phyloP scores from a whole-genome alignment of 2,329 filamentous ascomycete species.

The Fusarium coicis region DNA sequence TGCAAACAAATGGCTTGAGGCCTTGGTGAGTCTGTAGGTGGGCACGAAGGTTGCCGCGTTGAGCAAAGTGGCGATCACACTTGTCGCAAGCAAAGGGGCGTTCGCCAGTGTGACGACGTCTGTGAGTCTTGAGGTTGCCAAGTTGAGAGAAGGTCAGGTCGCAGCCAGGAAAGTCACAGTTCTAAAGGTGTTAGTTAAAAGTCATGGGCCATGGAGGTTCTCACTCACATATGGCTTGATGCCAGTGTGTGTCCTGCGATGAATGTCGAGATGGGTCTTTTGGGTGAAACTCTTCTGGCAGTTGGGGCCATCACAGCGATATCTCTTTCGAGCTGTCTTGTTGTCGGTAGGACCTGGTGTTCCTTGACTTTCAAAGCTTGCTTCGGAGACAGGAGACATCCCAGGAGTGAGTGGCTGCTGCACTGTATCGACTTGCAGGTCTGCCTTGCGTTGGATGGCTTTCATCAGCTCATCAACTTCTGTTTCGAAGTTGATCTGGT shows the following conservation, averaged over 20 bases:
- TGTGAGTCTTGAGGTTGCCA: constrained; percentile 93
- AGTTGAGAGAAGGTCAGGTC: constrained; percentile 86
- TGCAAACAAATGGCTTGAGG: constrained; percentile 83
- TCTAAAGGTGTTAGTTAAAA: constrained; percentile 52
- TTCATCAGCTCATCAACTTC: constrained; percentile 90
- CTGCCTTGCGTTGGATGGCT: constrained; percentile 78
- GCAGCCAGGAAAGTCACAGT: constrained; percentile 78
- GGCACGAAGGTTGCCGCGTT: constrained; percentile 85
- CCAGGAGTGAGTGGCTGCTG: constrained; percentile 44
- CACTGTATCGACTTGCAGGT: constrained; percentile 46
- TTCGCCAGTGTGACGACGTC: constrained; percentile 87
- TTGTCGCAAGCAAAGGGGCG: constrained; percentile 83
- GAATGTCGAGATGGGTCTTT: constrained; percentile 93
- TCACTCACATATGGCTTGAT: constrained; percentile 85
- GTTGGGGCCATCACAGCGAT: constrained; percentile 76
- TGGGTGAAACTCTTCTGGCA: constrained; percentile 89
- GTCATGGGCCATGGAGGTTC: neutral
- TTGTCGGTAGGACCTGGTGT: constrained; percentile 40
- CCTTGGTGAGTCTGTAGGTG: constrained; percentile 85
- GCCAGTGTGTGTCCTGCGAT: constrained; percentile 88
- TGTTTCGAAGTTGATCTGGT: constrained; percentile 77
- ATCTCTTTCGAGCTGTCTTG: constrained; percentile 64
- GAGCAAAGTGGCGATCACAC: constrained; percentile 85
- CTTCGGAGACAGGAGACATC: constrained; percentile 41
- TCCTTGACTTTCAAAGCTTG: constrained; percentile 33